Percentiles rank a stretch among this genome's conserved stretches.
Conservation (phyloP, 2,329 filamentous ascomycete species). For the Dactylellina parvicollis region DNA sequence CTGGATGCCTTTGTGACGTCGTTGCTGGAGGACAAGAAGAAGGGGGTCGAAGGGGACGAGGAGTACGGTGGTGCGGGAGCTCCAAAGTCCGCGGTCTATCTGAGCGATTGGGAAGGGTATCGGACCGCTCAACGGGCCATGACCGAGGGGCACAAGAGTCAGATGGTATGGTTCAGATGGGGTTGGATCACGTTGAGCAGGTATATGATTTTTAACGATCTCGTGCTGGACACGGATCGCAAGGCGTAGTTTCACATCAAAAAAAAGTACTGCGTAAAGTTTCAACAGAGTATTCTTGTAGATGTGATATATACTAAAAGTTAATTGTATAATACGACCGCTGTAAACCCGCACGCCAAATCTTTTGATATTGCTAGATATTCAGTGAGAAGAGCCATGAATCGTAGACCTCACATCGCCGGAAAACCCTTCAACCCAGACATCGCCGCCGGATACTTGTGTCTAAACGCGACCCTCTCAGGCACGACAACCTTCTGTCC, state of each 20-base stretch:
- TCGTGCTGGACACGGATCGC: conserved; percentile 68
- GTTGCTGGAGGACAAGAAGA: conserved; percentile 59
- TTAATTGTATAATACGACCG: conserved; percentile 22
- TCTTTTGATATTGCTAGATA: too few species aligned
- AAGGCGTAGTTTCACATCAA: neutral
- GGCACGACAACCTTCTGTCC: conserved; percentile 33
- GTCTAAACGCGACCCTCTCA: conserved; percentile 38
- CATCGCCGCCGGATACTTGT: conserved; percentile 36
- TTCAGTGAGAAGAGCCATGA: too few species aligned
- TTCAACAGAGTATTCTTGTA: conserved; percentile 9
- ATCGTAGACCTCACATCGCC: conserved; percentile 11
- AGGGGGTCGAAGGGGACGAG: conserved; percentile 10
- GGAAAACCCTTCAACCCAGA: conserved; percentile 44
- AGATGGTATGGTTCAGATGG: conserved; percentile 99
- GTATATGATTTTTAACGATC: conserved; percentile 95
- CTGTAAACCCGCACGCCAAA: neutral
- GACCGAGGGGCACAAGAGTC: conserved; percentile 87
- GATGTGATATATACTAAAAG: conserved; percentile 9
- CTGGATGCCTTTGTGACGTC: conserved; percentile 80
- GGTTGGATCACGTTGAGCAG: conserved; percentile 90
- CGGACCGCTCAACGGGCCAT: conserved; percentile 82
- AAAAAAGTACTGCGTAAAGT: neutral
- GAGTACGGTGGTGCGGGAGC: conserved; percentile 51
- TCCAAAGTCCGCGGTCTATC: conserved; percentile 67
- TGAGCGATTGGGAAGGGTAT: conserved; percentile 73